Evolutionary conservation across 305 asterid genomes (phyloP).

Genomic region (Coffea humblotiana): DNA sequence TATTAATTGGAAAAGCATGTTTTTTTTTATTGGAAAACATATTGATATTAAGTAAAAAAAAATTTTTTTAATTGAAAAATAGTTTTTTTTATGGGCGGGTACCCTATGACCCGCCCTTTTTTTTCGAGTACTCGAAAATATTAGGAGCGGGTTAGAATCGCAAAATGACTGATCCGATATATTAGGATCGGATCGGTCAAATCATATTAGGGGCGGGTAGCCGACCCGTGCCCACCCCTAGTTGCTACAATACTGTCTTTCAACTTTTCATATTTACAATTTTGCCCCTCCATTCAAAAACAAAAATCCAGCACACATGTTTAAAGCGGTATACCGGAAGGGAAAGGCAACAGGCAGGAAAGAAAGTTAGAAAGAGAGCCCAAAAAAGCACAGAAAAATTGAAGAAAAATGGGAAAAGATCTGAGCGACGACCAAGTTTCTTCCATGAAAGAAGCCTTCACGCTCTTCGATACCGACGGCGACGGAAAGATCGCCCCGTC

Average conservation of each 20-base stretch:
- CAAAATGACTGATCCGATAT: too few relatives aligned
- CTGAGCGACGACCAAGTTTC: slow-evolving; percentile 79
- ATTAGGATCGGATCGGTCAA: too few relatives aligned
- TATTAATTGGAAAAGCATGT: too few relatives aligned
- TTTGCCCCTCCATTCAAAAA: slow-evolving; percentile 15
- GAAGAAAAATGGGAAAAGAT: slow-evolving; percentile 75
- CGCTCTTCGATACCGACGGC: slow-evolving; percentile 88
- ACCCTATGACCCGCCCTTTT: too few relatives aligned
- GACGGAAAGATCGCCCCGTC: slow-evolving; percentile 95
- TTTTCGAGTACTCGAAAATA: too few relatives aligned
- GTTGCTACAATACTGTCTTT: neutral
- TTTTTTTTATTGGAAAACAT: too few relatives aligned
- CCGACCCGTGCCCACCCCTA: too few relatives aligned
- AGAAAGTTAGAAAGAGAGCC: neutral
- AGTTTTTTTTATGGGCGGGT: too few relatives aligned
- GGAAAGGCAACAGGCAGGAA: slow-evolving; percentile 9
- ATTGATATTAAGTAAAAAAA: too few relatives aligned
- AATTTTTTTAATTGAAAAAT: too few relatives aligned
- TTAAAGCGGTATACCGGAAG: neutral
- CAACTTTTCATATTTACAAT: slow-evolving; percentile 7
- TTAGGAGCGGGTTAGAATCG: too few relatives aligned
- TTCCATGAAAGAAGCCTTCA: slow-evolving; percentile 93
- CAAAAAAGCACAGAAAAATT: neutral
- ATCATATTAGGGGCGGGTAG: too few relatives aligned
- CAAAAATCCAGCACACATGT: neutral